phyloP scores from a whole-genome alignment of 2,329 filamentous ascomycete species.

The Talaromyces sp. region DNA sequence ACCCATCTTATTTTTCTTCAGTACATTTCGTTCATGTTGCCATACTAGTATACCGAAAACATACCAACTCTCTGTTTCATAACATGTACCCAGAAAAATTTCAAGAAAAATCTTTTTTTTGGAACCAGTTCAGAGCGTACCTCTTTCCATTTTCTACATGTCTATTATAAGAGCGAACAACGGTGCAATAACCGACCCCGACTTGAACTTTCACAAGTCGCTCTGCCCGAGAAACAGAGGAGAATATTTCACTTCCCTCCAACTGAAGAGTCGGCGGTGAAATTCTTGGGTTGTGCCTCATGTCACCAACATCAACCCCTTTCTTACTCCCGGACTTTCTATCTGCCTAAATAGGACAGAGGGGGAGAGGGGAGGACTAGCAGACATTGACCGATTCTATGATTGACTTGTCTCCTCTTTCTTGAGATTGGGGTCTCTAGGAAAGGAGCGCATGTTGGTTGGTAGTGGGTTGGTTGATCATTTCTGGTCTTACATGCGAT shows the following conservation, averaged over 20 bases:
- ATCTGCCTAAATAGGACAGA: neutral
- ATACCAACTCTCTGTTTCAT: no score
- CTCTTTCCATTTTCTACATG: no score
- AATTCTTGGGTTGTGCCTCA: slow-evolving; percentile 11
- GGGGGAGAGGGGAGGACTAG: neutral
- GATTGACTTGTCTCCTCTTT: neutral
- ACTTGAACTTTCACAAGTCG: neutral
- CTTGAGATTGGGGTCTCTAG: neutral
- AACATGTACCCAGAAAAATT: no score
- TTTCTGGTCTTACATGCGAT: neutral
- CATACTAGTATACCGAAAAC: no score
- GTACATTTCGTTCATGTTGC: no score
- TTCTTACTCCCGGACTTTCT: neutral
- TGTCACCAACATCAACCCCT: slow-evolving; percentile 5
- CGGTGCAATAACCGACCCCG: slow-evolving; percentile 7
- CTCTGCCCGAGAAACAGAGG: slow-evolving; percentile 7
- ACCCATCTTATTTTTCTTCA: no score
- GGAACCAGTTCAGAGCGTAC: no score
- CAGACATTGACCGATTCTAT: neutral
- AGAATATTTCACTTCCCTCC: neutral
- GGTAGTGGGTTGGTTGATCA: slow-evolving; percentile 3
- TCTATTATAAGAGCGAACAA: neutral
- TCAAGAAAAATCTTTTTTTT: neutral
- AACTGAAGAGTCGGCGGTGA: neutral
- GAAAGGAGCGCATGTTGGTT: neutral